Evolutionary conservation across 306 rosid genomes (phyloP).

Genomic region (Glycine latifolia): DNA sequence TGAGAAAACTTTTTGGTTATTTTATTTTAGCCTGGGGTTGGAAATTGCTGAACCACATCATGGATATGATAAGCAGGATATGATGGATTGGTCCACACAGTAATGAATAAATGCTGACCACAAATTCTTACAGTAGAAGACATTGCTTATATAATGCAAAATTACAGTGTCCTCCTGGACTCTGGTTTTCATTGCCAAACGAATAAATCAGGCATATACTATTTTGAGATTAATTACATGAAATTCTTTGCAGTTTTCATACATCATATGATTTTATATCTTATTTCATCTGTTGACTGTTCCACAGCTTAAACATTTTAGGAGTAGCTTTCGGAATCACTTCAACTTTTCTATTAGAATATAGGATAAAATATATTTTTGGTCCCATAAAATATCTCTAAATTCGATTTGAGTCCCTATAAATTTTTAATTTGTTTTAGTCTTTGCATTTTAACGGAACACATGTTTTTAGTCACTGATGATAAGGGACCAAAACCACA

Average conservation of each 20-base stretch:
- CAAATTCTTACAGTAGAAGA: not conserved
- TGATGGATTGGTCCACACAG: not conserved
- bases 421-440: too few relatives aligned
- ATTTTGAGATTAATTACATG: not conserved
- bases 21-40: not conserved
- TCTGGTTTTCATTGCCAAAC: conserved; percentile 2
- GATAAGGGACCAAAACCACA: not conserved
- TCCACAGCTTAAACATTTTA: not conserved
- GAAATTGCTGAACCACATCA: not conserved
- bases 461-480: not conserved
- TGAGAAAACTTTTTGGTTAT: not conserved
- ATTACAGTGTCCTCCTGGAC: not conserved
- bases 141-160: not conserved
- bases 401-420: too few relatives aligned
- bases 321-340: not conserved
- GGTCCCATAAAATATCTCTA: not conserved
- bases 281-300: not conserved
- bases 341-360: conserved; percentile 8
- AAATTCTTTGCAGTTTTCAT: not conserved
- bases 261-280: not conserved
- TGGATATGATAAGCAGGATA: too few relatives aligned
- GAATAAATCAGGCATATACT: not conserved
- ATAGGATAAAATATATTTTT: not conserved
- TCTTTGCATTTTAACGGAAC: not conserved
- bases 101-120: not conserved